Percentiles rank a stretch among this genome's conserved stretches.
phyloP scores from a whole-genome alignment of 75 land plant species.

The Ceratopteris richardii region DNA sequence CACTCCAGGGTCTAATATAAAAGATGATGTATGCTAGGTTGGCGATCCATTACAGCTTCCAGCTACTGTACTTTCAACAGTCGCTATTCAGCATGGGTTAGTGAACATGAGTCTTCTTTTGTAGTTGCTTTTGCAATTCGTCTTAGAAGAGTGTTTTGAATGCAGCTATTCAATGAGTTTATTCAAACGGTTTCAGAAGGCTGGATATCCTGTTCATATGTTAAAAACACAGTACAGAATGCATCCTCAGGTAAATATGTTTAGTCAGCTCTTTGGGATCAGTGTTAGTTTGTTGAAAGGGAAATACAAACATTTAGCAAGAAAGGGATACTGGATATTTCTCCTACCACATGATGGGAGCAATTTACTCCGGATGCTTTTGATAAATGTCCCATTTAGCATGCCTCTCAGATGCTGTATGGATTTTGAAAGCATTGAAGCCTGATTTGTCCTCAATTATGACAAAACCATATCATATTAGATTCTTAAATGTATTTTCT shows the following conservation, averaged over 20 bases:
- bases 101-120: neutral
- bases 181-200: conserved; percentile 86
- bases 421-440: too few relatives aligned
- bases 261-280: too few relatives aligned
- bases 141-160: conserved; percentile 1
- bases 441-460: too few relatives aligned
- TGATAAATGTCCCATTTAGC: too few relatives aligned
- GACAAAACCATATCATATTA: too few relatives aligned
- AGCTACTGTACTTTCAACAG: conserved; percentile 84
- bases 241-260: conserved; percentile 77
- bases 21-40: conserved; percentile 33
- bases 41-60: conserved; percentile 96
- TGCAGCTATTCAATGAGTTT: conserved; percentile 81
- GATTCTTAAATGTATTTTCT: too few relatives aligned
- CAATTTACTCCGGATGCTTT: too few relatives aligned
- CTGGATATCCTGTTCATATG: conserved; percentile 93
- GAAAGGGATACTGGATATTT: too few relatives aligned
- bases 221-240: conserved; percentile 93
- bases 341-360: too few relatives aligned
- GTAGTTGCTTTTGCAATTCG: neutral
- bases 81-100: conserved; percentile 74
- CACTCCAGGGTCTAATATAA: neutral
- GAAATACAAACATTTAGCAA: too few relatives aligned
- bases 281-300: too few relatives aligned
- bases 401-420: too few relatives aligned